phyloP scores from a whole-genome alignment of 495 filamentous ascomycete genomes.

The Aspergillus asperescens region DNA sequence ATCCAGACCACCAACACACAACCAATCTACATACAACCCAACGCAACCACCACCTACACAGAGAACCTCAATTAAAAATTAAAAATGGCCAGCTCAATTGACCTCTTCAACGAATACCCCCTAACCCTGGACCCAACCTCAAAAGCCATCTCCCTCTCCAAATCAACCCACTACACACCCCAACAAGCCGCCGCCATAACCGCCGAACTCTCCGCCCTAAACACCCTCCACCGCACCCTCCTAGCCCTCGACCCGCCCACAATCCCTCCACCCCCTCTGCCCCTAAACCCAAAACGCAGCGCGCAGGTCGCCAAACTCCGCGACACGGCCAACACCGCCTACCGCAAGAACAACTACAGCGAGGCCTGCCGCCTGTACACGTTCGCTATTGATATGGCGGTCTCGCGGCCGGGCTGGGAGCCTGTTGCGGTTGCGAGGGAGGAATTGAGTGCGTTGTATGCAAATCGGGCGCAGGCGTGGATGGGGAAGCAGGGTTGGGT shows the following conservation, averaged over 20 bases:
- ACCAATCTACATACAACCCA: conserved; percentile 8
- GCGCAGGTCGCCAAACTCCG: conserved; percentile 86
- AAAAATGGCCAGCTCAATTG: conserved; percentile 42
- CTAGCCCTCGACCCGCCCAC: conserved; percentile 48
- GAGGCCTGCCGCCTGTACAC: conserved; percentile 79
- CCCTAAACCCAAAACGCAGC: conserved; percentile 78
- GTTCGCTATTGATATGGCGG: conserved; percentile 80
- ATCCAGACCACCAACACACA: neutral
- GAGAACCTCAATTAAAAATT: too few relatives aligned
- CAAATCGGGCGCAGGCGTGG: conserved; percentile 85
- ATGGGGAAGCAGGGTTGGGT: conserved; percentile 76
- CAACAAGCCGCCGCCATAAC: conserved; percentile 42
- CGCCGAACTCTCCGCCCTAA: conserved; percentile 64
- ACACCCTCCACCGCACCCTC: conserved; percentile 68
- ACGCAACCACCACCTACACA: too few relatives aligned
- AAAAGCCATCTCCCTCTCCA: conserved; percentile 66
- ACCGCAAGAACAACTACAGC: conserved; percentile 65
- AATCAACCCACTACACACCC: conserved; percentile 25
- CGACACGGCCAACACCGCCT: conserved; percentile 75
- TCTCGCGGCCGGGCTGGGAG: conserved; percentile 80
- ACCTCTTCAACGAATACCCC: conserved; percentile 79
- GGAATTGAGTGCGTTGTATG: conserved; percentile 71
- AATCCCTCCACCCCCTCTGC: conserved; percentile 71
- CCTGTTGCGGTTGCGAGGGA: conserved; percentile 74
- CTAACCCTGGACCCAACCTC: conserved; percentile 70